A percentile compares a stretch with the other conserved stretches of the same genome.
phyloP scores from a whole-genome alignment of 306 rosid species.

The Gynostemma pentaphyllum region DNA sequence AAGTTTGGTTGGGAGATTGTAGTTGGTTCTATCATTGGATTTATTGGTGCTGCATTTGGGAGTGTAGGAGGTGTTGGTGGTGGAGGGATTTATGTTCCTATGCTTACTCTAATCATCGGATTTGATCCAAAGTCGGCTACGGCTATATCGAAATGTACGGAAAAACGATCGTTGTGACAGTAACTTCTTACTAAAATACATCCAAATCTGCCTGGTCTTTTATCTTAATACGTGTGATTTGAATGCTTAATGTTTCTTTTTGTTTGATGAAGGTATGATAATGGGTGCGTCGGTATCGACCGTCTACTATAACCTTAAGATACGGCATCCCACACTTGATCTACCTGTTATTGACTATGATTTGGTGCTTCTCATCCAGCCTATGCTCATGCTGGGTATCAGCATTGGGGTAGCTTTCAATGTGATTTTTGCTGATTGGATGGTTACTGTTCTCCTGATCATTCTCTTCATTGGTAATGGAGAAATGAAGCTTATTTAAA shows the following conservation, averaged over 20 bases:
- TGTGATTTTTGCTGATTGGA: constrained; percentile 91
- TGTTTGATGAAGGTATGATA: constrained; percentile 62
- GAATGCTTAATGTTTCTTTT: neutral
- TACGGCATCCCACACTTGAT: constrained; percentile 71
- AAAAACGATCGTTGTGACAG: neutral
- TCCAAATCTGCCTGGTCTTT: neutral
- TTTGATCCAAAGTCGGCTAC: constrained; percentile 87
- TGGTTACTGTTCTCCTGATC: constrained; percentile 85
- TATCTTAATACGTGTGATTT: neutral
- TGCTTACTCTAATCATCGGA: constrained; percentile 78
- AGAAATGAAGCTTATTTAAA: neutral
- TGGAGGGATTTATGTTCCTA: constrained; percentile 94
- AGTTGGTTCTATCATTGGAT: constrained; percentile 55
- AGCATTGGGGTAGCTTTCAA: constrained; percentile 86
- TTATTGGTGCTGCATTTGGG: constrained; percentile 87
- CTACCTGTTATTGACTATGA: constrained; percentile 91
- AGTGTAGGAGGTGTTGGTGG: constrained; percentile 99
- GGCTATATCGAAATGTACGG: constrained; percentile 89
- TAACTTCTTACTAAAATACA: neutral
- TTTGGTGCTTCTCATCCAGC: constrained; percentile 83
- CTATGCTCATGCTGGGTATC: constrained; percentile 97
- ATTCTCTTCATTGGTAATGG: constrained; percentile 67
- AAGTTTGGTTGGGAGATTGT: constrained; percentile 76
- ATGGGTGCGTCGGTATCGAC: constrained; percentile 88
- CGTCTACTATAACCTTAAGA: constrained; percentile 75